phyloP scores from a whole-genome alignment of 192 early-diverging fungal species.

The Coemansia sp. region DNA sequence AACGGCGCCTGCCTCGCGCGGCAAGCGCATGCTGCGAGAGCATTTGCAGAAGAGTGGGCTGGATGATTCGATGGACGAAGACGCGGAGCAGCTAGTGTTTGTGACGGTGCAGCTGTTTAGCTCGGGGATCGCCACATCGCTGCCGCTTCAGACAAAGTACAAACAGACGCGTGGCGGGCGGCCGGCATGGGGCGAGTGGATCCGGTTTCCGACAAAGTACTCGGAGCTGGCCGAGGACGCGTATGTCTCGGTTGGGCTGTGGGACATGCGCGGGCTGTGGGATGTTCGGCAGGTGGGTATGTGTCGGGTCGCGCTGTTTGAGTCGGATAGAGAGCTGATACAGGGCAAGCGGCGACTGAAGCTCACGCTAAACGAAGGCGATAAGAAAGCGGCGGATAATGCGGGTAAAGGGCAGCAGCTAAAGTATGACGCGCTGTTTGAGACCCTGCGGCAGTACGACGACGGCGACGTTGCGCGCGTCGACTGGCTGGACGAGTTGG shows the following conservation, averaged over 20 bases:
- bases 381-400: no score
- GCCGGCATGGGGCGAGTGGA: constrained; percentile 87
- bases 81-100: constrained; percentile 16
- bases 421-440: constrained; percentile 75
- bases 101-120: constrained; percentile 49
- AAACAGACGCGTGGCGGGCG: constrained; percentile 1
- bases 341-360: constrained; percentile 80
- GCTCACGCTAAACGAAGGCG: constrained; percentile 49
- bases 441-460: constrained; percentile 80
- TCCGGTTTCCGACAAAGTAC: constrained; percentile 84
- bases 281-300: constrained; percentile 73
- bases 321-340: constrained; percentile 76
- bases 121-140: constrained; percentile 35
- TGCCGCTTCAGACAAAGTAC: constrained; percentile 51
- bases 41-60: constrained; percentile 25
- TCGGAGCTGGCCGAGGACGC: constrained; percentile 75
- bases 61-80: not conserved
- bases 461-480: constrained; percentile 80
- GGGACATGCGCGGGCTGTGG: constrained; percentile 75
- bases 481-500: constrained; percentile 92
- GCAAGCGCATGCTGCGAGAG: constrained; percentile 24
- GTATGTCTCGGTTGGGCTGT: constrained; percentile 72
- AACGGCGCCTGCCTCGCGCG: not conserved
- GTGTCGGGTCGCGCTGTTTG: constrained; percentile 79
- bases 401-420: not conserved